Evolutionary conservation across 768 basidiomycete species (phyloP), one percentile per base, ranked within the genome.

Genomic region (Auricularia auricula-judae): DNA sequence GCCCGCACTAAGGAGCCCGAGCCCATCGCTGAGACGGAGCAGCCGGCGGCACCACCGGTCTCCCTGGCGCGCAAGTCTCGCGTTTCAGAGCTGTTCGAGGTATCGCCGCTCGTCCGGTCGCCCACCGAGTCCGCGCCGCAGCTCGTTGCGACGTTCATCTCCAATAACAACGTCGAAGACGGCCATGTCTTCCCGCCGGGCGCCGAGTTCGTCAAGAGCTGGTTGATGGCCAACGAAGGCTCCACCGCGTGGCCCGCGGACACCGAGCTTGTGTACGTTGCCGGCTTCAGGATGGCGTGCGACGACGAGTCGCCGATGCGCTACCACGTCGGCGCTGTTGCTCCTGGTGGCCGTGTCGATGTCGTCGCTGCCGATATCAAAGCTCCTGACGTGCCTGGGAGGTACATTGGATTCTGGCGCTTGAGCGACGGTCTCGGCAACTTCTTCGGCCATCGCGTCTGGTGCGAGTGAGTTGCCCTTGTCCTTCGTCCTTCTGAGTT

Each of bases 201-300:
- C 39, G 89, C 89, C 0, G 89, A 89, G 71, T 94, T 93, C 69
- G 82, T 91, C 64, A 93, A 93, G 74, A 84, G 84, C 23, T 94
- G 91, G 91, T 78, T 80, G 64, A 80, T 93, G 78, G 66, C 78
- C 36, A 94, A 94, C 69, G 81, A 81, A 68, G 86, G 90, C 16
- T 70, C 68, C 14, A 63, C 72, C 4, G 79, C 84, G 21, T 93
- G 90, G 91, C 88, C 88, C 0, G 78, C 81, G 34, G 74, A 76
- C 12, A 91, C 91, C 0, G 80, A 85, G 69, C 74, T 93, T 18
- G 80, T 82, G 10, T 92, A 86, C 68, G 83, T 88, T 56, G 88
- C 84, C 8, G 91, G 91, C 18, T 84, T 86, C 44, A 74, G 78
- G n/a, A 77, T 91, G 53, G 71, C 77, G 8, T 73, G 81, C 3